Evolutionary conservation across 2,329 filamentous ascomycete genomes (phyloP).

Genomic region (Xylogone sp.): DNA sequence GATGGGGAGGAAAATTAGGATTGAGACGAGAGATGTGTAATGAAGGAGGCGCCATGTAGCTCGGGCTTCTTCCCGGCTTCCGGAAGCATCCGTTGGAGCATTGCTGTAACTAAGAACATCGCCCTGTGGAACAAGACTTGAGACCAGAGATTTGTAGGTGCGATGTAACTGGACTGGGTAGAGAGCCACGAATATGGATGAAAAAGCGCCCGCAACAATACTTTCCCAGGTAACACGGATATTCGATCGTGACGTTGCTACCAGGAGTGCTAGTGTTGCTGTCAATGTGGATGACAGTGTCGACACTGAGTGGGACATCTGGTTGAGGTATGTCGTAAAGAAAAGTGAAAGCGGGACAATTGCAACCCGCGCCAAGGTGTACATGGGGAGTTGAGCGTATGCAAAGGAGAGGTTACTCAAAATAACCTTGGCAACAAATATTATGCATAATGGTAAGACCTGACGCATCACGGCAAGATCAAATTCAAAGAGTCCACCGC

Average conservation of each 20-base stretch:
- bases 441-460: constrained; percentile 43
- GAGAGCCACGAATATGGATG: constrained; percentile 45
- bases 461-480: constrained; percentile 42
- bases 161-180: constrained; percentile 47
- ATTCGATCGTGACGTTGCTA: constrained; percentile 41
- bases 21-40: constrained; percentile 46
- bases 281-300: constrained; percentile 47
- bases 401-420: constrained; percentile 52
- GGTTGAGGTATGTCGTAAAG: constrained; percentile 41
- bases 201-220: constrained; percentile 47
- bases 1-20: constrained; percentile 44
- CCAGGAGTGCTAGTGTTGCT: constrained; percentile 45
- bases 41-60: constrained; percentile 49
- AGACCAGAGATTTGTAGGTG: constrained; percentile 43
- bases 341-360: constrained; percentile 45
- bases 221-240: constrained; percentile 48
- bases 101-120: constrained; percentile 34
- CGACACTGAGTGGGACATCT: constrained; percentile 40
- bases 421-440: constrained; percentile 46
- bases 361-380: constrained; percentile 47
- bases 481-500: constrained; percentile 51
- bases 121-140: constrained; percentile 37
- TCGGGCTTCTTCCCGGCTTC: constrained; percentile 40
- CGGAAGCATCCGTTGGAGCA: constrained; percentile 22
- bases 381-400: constrained; percentile 47